Evolutionary conservation across 2,329 filamentous ascomycete genomes (phyloP), one percentile per base, ranked within the genome.

Genomic region (Arthrinium puccinioides): DNA sequence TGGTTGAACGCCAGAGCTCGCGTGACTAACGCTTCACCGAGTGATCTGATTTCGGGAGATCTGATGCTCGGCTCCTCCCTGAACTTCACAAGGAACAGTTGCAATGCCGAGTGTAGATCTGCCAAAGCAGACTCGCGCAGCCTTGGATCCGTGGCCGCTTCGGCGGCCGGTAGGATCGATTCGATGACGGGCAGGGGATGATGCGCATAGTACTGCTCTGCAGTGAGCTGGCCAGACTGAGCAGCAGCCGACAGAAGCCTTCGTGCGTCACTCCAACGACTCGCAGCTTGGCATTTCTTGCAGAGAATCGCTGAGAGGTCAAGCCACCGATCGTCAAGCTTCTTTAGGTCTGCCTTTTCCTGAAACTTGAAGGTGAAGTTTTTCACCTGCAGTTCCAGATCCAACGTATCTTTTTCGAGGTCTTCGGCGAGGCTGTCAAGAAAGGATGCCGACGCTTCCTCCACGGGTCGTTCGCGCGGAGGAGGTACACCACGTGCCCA

Each of bases 131-230:
- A 18, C 33, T 29, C 8, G 31, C 36, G 15, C 44, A 23, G 6
- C 34, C 16, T 21, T 46, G 36, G 18, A 18, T 39, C 21, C 38
- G 47, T 11, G 39, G 37, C 21, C 59, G 37, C 16, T 18, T 39
- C 24, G 37, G 47, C 11, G 38, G 37, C 20, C 59, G 42, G 16
- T 55, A 40, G 6, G 41, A 34, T 18, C 10, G 37, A 49, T 4
- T 58, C 43, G 24, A 67, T 55, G 9, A 67, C 45, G 2, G 44
- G 14, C 3, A 61, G 28, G 7, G 65, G 64, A 0, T 57, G 34
- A 41, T 62, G 55, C n/a, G 48, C 52, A 34, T 59, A 56, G 31
- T 60, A 69, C 11, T 49, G 42, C 7, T 36, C 46, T 42, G 62
- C 60, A 13, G 54, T 43, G 2, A 67, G 35, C 5, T 51, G 41